Percentiles rank a stretch among this genome's conserved stretches.
Conservation (phyloP, 208 protist species). For the Leishmania turanica region DNA sequence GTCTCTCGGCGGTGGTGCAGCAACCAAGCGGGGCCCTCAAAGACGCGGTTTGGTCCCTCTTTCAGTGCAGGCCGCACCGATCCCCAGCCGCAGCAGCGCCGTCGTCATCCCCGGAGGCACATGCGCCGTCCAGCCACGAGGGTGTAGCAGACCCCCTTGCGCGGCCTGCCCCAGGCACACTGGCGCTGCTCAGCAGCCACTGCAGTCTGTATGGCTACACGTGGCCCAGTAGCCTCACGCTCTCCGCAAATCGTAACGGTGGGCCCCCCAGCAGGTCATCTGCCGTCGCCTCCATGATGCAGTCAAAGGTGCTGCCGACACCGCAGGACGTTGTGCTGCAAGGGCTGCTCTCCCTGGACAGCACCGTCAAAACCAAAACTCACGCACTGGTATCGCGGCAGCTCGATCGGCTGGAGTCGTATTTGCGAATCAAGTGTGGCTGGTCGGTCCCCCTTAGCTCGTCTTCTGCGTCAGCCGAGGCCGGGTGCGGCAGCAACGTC, state of each 20-base stretch:
- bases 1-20: constrained; percentile 41
- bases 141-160: not conserved
- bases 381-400: constrained; percentile 17
- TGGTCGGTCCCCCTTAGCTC: constrained; percentile 36
- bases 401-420: constrained; percentile 56
- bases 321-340: constrained; percentile 33
- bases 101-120: too few relatives aligned
- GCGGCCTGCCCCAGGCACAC: constrained; percentile 12
- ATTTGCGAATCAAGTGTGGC: constrained; percentile 57
- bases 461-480: not conserved
- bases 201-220: constrained; percentile 50
- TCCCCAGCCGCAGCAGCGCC: not conserved
- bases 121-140: not conserved
- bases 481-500: not conserved
- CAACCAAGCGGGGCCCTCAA: constrained; percentile 24
- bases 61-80: constrained; percentile 10
- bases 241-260: not conserved
- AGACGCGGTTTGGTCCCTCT: constrained; percentile 33
- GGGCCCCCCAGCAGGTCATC: not conserved
- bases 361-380: constrained; percentile 20
- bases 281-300: constrained; percentile 10
- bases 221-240: constrained; percentile 2
- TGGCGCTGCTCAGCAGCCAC: constrained; percentile 30
- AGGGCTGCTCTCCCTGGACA: constrained; percentile 68
- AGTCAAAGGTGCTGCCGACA: constrained; percentile 17